Percentiles rank a stretch among this genome's conserved stretches.
Evolutionary conservation across 148 eudicot species (phyloP).

Genomic region (Arbutus unedo): DNA sequence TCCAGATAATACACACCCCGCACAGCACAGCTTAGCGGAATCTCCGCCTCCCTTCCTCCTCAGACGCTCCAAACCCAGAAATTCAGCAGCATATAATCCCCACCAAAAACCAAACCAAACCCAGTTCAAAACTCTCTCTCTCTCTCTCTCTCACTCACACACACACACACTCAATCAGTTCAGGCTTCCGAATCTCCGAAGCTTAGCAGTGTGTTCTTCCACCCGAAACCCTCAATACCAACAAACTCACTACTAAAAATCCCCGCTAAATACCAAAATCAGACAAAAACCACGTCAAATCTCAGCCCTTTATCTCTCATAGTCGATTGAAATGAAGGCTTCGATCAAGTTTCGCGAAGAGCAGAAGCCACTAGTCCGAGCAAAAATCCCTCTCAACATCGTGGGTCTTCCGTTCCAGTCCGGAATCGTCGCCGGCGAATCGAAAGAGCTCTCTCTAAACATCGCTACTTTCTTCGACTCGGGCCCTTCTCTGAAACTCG

Average conservation of each 20-base stretch:
- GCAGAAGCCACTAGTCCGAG: conserved; percentile 62
- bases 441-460: conserved; percentile 59
- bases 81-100: conserved; percentile 5
- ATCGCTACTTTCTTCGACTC: conserved; percentile 64
- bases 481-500: conserved; percentile 63
- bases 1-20: not conserved
- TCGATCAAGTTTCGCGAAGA: conserved; percentile 84
- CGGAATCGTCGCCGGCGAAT: conserved; percentile 53
- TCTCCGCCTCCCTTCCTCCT: conserved; percentile 9
- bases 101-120: not conserved
- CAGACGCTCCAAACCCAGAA: not conserved
- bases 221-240: not conserved
- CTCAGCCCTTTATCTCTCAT: not conserved
- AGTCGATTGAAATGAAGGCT: conserved; percentile 57
- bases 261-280: not conserved
- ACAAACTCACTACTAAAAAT: not conserved
- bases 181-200: conserved; percentile 13
- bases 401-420: conserved; percentile 69
- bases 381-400: conserved; percentile 74
- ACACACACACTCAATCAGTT: not conserved
- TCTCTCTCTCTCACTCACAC: not conserved
- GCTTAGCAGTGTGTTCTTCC: not conserved
- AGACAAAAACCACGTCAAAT: not conserved
- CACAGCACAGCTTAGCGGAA: conserved; percentile 9
- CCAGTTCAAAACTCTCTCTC: not conserved